These are phyloP conservation scores for Fraxinus floribunda DNA, from an alignment of 305 asterid genomes.

Conservation along the genomic window DNA sequence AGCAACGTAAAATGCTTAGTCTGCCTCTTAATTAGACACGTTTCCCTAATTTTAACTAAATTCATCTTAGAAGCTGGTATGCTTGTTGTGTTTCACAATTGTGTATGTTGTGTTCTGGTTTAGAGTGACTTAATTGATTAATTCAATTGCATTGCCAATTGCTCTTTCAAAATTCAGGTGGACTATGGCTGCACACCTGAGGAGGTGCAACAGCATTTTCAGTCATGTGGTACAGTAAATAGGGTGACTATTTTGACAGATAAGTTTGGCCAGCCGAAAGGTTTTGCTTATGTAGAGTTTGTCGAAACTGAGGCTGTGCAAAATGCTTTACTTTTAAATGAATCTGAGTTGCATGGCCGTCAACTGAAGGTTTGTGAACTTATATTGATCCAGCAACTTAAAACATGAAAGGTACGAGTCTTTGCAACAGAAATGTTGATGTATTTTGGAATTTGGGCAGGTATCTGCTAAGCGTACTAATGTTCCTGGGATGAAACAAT, in stretches of 20 bases:
- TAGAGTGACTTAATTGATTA: neutral
- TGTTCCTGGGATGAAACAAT: slow-evolving; percentile 56
- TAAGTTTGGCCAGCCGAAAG: slow-evolving; percentile 45
- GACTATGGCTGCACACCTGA: slow-evolving; percentile 54
- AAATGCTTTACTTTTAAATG: slow-evolving; percentile 38
- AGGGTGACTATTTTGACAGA: slow-evolving; percentile 51
- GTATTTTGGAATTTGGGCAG: slow-evolving; percentile 27
- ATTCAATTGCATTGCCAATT: neutral
- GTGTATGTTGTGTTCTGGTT: neutral
- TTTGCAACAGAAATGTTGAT: neutral
- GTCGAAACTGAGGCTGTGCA: slow-evolving; percentile 47
- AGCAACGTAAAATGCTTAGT: neutral
- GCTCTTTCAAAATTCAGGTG: slow-evolving; percentile 33
- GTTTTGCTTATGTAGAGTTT: slow-evolving; percentile 51
- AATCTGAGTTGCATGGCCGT: slow-evolving; percentile 52
- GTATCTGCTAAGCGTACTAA: slow-evolving; percentile 62
- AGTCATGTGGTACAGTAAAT: slow-evolving; percentile 47
- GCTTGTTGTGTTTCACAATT: neutral
- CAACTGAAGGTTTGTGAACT: slow-evolving; percentile 37
- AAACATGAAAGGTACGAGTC: neutral
- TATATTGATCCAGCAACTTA: neutral
- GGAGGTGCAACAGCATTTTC: slow-evolving; percentile 52
- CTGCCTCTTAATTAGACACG: neutral
- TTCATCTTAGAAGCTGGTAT: neutral
- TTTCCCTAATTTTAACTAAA: neutral